phyloP scores from a whole-genome alignment of 2,329 filamentous ascomycete genomes.

The Neofusicoccum cordaticola region DNA sequence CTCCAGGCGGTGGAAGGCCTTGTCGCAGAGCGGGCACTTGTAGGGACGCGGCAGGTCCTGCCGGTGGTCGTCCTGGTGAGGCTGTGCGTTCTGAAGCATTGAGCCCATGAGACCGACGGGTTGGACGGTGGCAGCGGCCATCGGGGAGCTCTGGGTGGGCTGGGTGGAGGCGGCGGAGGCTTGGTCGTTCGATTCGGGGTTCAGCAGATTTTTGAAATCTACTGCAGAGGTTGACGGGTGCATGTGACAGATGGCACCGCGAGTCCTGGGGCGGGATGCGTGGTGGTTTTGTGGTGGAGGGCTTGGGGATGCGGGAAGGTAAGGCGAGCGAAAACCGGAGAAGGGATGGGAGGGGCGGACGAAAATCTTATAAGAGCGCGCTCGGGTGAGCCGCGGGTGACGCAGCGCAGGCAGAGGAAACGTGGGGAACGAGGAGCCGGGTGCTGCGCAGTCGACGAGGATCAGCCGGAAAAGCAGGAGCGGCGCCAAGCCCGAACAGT shows the following conservation, averaged over 20 bases:
- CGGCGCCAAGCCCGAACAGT: slow-evolving; percentile 18
- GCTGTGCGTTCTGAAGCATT: slow-evolving; percentile 58
- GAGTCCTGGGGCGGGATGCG: not conserved
- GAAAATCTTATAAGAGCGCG: slow-evolving; percentile 33
- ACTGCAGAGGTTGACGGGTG: slow-evolving; percentile 33
- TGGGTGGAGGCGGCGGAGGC: not conserved
- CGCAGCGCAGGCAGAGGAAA: slow-evolving; percentile 19
- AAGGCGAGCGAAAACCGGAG: slow-evolving; percentile 30
- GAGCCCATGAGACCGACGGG: slow-evolving; percentile 50
- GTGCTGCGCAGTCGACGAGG: slow-evolving; percentile 15
- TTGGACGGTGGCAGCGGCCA: slow-evolving; percentile 47
- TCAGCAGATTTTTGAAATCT: slow-evolving; percentile 40
- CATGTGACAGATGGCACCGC: slow-evolving; percentile 32
- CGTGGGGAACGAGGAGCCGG: slow-evolving; percentile 23
- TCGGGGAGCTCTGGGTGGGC: slow-evolving; percentile 20
- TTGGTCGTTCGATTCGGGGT: slow-evolving; percentile 28
- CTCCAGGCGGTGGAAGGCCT: slow-evolving; percentile 96
- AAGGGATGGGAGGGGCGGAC: slow-evolving; percentile 33
- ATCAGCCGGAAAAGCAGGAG: slow-evolving; percentile 17
- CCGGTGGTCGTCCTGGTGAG: slow-evolving; percentile 53
- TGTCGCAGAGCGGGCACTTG: slow-evolving; percentile 97
- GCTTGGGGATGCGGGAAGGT: slow-evolving; percentile 15
- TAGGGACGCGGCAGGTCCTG: slow-evolving; percentile 92
- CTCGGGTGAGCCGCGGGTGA: slow-evolving; percentile 23
- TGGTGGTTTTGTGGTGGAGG: not conserved